Base-by-base conservation (phyloP, 140 eudicot genomes). In the Oenanthe javanica region DNA sequence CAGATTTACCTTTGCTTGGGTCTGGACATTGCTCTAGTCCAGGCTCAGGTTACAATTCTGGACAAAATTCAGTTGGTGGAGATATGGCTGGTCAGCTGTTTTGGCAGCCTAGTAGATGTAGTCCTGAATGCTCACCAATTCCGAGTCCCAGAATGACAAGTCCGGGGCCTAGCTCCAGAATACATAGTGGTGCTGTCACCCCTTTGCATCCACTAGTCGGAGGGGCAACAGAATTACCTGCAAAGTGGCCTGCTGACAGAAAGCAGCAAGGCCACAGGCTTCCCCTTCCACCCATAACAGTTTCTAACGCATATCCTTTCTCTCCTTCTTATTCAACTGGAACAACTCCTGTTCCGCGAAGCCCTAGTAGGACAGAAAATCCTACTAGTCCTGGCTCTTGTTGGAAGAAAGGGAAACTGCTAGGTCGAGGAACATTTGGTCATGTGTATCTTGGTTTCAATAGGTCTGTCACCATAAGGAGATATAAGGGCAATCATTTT, bases 91-190 rank as follows among this genome's bases (percentile, higher is more conserved):
- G 83, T 12, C 95, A 88, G 46, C 25, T 82, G 57, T 75, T 82
- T 50, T 85, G 88, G 92, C 96, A 82, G 75, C 93, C 77, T 12
- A 86, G 89, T 69, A 89, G 97, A 84, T 89, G 97, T 50, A 95
- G 99, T 88, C 97, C 98, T 8, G 98, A 94, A 82, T 94, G 92
- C 81, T 94, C 97, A 70, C 98, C 97, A 15, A 82, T 83, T 79
- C 98, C 95, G 5, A 95, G 99, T 57, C 99, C 97, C 43, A 84
- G 90, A 86, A 87, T 95, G 97, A 87, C 97, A 46, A 95, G 99
- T 72, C 97, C 98, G 1, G 97, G 96, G 23, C 98, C 98, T n/a
- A 84, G 97, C 83, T 91, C 96, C 23, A 89, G 96, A 85, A 90
- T 90, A 79, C 93, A 93, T 52, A 90, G 97, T 76, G 97, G 96